These are phyloP conservation scores for Tylopilus plumbeoviolaceoides DNA, from an alignment of 768 basidiomycete genomes.

Conservation along the genomic window DNA sequence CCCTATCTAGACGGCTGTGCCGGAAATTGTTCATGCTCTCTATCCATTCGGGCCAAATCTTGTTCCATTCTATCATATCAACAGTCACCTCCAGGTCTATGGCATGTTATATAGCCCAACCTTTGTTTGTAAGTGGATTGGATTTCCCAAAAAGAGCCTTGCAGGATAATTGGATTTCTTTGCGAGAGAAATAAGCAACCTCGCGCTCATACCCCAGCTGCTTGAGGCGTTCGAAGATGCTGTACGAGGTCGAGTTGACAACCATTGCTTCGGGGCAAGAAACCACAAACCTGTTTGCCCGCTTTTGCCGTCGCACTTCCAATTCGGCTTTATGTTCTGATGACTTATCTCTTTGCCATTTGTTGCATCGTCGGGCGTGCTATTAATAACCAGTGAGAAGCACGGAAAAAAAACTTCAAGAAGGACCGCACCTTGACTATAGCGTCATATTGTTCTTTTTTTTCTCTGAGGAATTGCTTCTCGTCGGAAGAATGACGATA, in stretches of 20 bases:
- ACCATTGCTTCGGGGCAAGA: neutral
- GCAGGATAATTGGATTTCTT: neutral
- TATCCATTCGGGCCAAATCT: neutral
- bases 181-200: neutral
- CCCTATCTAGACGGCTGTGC: neutral
- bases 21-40: neutral
- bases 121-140: conserved; percentile 6
- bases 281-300: neutral
- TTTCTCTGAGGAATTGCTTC: neutral
- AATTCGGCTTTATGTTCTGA: neutral
- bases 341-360: neutral
- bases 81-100: neutral
- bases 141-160: conserved; percentile 1
- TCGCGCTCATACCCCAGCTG: conserved; percentile 6
- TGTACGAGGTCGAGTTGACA: neutral
- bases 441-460: rapidly evolving
- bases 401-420: neutral
- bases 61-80: conserved; percentile 8
- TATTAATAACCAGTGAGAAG: neutral
- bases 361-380: conserved; percentile 1
- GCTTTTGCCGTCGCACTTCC: neutral
- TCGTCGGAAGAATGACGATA: neutral
- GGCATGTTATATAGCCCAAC: neutral
- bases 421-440: neutral
- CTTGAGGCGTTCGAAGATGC: conserved; percentile 6